Base-by-base conservation (phyloP, 371 early-diverging fungal species). In the Rhizomucor pusillus region DNA sequence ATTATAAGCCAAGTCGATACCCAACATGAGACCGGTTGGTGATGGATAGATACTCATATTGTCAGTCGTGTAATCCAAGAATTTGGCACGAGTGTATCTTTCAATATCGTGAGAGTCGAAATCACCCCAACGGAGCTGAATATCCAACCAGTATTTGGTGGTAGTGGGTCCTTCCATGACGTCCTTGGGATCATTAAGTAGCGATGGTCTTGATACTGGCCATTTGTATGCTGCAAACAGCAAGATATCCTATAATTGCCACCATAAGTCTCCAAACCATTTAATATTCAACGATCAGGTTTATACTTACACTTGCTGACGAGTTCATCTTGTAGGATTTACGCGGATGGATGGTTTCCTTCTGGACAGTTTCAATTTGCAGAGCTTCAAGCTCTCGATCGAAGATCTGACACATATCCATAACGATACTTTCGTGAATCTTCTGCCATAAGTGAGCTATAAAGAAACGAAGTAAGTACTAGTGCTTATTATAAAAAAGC, bases 241-340 rank as follows among this genome's bases (percentile, higher is more conserved):
- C 40, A 97, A 71, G 52, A 99, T 93, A 82, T 99, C 98, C 39
- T 94, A 68, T 89, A 88, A 24, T n/a, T n/a, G n/a, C n/a, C n/a
- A n/a, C n/a, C n/a, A n/a, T n/a, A n/a, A n/a, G n/a, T n/a, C n/a
- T n/a, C n/a, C n/a, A n/a, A n/a, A n/a, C 13, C 14, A 2, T 14
- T 18, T 20, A 5, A 20, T 0, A 20, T 5, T 4, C 34, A 1
- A 5, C 12, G 5, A 20, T 13, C 1, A 37, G 6, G 36, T 43
- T 29, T 7, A 16, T 25, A 60, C 61, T 50, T 60, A 60, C 61
- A 51, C 61, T 60, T n/a, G 56, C 60, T 39, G 56, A 67, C 41
- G 88, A 88, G 74, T 94, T 95, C 98, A 97, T 96, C 84, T 97
- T 98, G 87, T 98, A 98, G 5, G 92, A 92, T 80, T 99, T 99